Evolutionary conservation across 2,329 filamentous ascomycete genomes (phyloP), one percentile per base, ranked within the genome.

Genomic region (Ceratocystis alfenasii): DNA sequence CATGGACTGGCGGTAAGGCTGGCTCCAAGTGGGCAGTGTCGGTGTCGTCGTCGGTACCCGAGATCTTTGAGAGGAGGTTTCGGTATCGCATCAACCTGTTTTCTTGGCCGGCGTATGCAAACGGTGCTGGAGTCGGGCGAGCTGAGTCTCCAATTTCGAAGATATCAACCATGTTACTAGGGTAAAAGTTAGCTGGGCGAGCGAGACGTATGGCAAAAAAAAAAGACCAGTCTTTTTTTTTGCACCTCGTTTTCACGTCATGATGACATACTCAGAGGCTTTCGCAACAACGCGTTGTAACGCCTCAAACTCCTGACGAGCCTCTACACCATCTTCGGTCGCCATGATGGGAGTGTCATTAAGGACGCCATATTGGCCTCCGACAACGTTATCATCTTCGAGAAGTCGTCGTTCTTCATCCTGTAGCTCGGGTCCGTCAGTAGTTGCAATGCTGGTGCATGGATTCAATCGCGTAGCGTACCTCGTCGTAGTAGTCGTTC

Each of bases 141-240:
- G 72, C 70, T 44, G 75, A 73, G 67, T 81, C 79, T 25, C 83
- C 82, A 45, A 81, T 79, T 69, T 86, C 83, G 74, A 86, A 87
- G 60, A 87, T 83, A 72, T 87, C 84, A 68, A 87, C 83, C 75
- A 87, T 82, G 71, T 86, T 85, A 71, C 84, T 87, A 36, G 33
- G 45, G 46, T 5, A 53, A 59, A 64, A 55, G 68, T 70, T 68
- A 70, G 69, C 33, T 36, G 8, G 10, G 33, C 33, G 33, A 36
- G 33, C 33, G 8, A 65, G 8, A 12, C 12, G 2, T 57, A 28
- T 30, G 28, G 12, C 22, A n/a, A 12, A 57, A 12, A 28, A 28
- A 28, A 7, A 57, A 55, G 25, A 28, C 8, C 3, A 4, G 36
- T 53, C 50, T 67, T 45, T 57, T 67, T 67, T 36, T 50, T 48